Evolutionary conservation across 805 yeast species (phyloP).

Genomic region (Pichia heedii): DNA sequence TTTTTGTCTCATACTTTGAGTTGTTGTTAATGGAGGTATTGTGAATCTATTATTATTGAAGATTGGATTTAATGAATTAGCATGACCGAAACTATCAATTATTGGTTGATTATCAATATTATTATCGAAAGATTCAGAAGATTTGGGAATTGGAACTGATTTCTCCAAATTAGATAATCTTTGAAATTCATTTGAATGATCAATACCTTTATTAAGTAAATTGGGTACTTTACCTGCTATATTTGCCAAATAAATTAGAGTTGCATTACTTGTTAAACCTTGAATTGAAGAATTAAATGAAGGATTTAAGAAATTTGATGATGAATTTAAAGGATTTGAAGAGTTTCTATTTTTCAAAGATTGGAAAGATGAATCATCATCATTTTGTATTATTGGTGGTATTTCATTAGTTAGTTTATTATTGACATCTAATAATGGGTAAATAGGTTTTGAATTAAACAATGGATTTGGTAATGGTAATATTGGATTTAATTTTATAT

Average conservation of each 20-base stretch:
- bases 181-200: slow-evolving; percentile 35
- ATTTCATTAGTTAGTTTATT: background rate
- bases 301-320: background rate
- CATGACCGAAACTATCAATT: slow-evolving; percentile 24
- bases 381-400: background rate
- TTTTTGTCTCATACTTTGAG: slow-evolving; percentile 35
- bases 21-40: slow-evolving; percentile 37
- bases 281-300: slow-evolving; percentile 7
- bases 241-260: slow-evolving; percentile 63
- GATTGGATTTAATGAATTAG: slow-evolving; percentile 17
- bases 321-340: background rate
- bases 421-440: background rate
- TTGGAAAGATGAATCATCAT: background rate
- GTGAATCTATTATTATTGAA: slow-evolving; percentile 23
- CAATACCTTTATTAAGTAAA: slow-evolving; percentile 56
- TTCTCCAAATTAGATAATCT: slow-evolving; percentile 40
- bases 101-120: slow-evolving; percentile 7
- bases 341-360: background rate
- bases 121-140: background rate
- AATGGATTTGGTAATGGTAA: slow-evolving; percentile 7
- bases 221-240: slow-evolving; percentile 72
- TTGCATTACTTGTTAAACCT: slow-evolving; percentile 29
- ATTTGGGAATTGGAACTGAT: slow-evolving; percentile 5
- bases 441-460: slow-evolving; percentile 1
- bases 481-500: slow-evolving; percentile 4